Conservation (phyloP, 345 rosid genomes). For the Physaria fendleri region DNA sequence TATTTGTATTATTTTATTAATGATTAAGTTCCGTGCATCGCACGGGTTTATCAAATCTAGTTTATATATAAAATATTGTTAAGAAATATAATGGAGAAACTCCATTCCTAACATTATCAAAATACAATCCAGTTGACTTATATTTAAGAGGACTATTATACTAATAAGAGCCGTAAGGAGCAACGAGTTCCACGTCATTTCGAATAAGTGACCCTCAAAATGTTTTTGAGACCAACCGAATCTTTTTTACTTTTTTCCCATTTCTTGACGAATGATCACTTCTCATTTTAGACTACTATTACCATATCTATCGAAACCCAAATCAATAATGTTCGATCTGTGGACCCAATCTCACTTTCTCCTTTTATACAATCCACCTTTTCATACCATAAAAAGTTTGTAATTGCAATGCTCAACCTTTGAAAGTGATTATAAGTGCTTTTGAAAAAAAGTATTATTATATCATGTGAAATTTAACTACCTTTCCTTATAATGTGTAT, state of each 20-base stretch:
- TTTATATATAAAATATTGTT: too few species aligned
- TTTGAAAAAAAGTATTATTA: neutral
- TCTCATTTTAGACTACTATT: neutral
- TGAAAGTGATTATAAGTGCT: neutral
- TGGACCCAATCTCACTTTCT: constrained; percentile 13
- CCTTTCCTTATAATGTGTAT: neutral
- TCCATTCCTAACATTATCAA: neutral
- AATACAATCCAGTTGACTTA: constrained; percentile 10
- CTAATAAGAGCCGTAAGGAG: constrained; percentile 18
- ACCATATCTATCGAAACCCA: neutral
- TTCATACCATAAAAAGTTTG: constrained; percentile 12
- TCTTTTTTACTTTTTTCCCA: constrained; percentile 7
- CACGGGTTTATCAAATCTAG: too few species aligned
- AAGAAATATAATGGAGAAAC: too few species aligned
- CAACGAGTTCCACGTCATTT: constrained; percentile 10
- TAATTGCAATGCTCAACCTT: neutral
- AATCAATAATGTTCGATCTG: neutral
- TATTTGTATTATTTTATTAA: too few species aligned
- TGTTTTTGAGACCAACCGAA: constrained; percentile 4
- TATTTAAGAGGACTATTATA: neutral
- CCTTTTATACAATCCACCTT: neutral
- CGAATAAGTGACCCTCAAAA: neutral
- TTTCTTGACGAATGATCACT: neutral
- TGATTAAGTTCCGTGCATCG: too few species aligned
- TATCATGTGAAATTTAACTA: neutral